Evolutionary conservation across 1,284 basidiomycete species (phyloP).

Genomic region (Ustilago hordei): DNA sequence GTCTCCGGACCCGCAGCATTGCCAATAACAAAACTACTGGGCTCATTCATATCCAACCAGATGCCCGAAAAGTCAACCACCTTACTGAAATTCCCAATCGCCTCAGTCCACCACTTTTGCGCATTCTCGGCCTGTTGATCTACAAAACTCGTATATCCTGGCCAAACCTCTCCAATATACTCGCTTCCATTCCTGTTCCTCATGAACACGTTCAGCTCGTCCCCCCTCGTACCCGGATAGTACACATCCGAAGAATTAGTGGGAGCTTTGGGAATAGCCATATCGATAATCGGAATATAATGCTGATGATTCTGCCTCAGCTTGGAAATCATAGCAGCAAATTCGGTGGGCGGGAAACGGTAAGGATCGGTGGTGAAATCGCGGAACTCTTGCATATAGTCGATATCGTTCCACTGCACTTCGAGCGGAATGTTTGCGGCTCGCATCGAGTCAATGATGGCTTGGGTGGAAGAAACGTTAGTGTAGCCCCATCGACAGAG

Average conservation of each 20-base stretch:
- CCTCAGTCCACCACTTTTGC: constrained; percentile 53
- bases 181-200: constrained; percentile 70
- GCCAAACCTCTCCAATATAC: constrained; percentile 75
- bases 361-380: constrained; percentile 80
- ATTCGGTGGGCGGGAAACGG: constrained; percentile 75
- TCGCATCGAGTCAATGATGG: constrained; percentile 46
- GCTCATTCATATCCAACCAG: constrained; percentile 64
- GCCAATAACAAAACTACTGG: constrained; percentile 40
- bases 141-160: constrained; percentile 41
- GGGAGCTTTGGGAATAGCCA: constrained; percentile 66
- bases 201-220: constrained; percentile 55
- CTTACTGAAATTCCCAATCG: constrained; percentile 49
- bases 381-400: constrained; percentile 75
- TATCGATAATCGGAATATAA: constrained; percentile 71
- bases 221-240: constrained; percentile 48
- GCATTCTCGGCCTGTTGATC: constrained; percentile 50
- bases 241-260: constrained; percentile 70
- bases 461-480: constrained; percentile 46
- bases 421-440: constrained; percentile 75
- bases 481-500: constrained; percentile 60
- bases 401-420: constrained; percentile 84
- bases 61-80: constrained; percentile 54
- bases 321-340: constrained; percentile 76
- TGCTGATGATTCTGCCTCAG: constrained; percentile 72
- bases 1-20: constrained; percentile 71